phyloP scores from a whole-genome alignment of 169 alveolate species.

The Plasmodium inui region DNA sequence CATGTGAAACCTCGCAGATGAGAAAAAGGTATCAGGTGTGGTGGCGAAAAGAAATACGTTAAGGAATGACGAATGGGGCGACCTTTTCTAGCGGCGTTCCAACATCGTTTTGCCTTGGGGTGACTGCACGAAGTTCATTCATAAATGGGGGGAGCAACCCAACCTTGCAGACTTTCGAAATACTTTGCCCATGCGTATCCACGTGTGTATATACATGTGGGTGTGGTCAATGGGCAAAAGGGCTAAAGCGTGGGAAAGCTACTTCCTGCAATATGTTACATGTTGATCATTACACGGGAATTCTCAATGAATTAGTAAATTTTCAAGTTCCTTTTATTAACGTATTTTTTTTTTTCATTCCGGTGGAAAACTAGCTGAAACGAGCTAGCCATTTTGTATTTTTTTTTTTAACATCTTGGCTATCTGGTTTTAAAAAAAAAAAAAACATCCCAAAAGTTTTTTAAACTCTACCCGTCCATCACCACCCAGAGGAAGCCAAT shows the following conservation, averaged over 20 bases:
- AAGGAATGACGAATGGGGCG: neutral
- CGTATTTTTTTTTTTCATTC: neutral
- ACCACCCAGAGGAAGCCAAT: neutral
- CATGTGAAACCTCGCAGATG: neutral
- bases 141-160: neutral
- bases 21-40: neutral
- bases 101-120: neutral
- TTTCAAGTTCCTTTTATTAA: neutral
- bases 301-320: neutral
- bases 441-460: neutral
- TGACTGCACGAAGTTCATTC: neutral
- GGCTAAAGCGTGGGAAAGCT: neutral
- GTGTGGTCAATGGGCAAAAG: neutral
- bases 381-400: neutral
- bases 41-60: neutral
- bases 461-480: neutral
- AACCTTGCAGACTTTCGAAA: neutral
- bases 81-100: neutral
- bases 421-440: neutral
- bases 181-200: neutral
- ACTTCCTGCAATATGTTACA: neutral
- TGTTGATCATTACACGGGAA: neutral
- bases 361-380: neutral
- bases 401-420: neutral
- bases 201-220: neutral